Evolutionary conservation across 192 early-diverging fungal species (phyloP), one percentile per base, ranked within the genome.

Genomic region (Coemansia sp.): DNA sequence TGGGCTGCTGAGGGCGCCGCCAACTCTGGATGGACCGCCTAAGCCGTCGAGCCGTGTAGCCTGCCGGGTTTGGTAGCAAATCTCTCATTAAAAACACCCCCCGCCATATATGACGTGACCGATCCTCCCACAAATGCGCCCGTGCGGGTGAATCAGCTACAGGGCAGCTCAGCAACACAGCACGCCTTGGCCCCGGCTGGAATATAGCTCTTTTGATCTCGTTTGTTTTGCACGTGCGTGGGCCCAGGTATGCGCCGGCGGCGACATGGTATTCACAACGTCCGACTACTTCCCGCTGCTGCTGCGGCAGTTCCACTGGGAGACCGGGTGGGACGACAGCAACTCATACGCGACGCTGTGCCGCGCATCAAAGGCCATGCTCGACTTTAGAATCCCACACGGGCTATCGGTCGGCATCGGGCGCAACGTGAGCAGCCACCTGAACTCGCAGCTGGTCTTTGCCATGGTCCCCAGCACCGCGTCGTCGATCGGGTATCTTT

Each of bases 321-420:
- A 80, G 12, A 84, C 81, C 6, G 67, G 75, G 20, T 94, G 87
- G 87, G 84, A 85, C 58, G 85, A 89, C 38, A 77, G 84, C 44
- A 85, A 84, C 51, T 84, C 84, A 46, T 94, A 90, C 54, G 84
- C 89, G 22, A 85, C 88, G 53, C 72, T 94, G 18, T 85, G 85
- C 62, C 68, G 81, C 6, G 76, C 84, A 38, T 64, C 67, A n/a
- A 45, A 54, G 69, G 83, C 85, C 6, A 54, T 95, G 9, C 67
- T 95, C 16, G 85, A 90, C 52, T 98, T 98, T 64, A 50, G 76
- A n/a, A 79, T 81, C 18, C 91, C 94, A 12, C 49, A 73, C 20
- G 85, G 85, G 0, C 58, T 91, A 5, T 82, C 85, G 0, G 65
- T 94, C 12, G 59, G 67, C 51, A 54, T 56, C 7, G 67, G 67